Evolutionary conservation across 2,329 filamentous ascomycete species (phyloP).

Genomic region (Paraphoma chrysanthemicola): DNA sequence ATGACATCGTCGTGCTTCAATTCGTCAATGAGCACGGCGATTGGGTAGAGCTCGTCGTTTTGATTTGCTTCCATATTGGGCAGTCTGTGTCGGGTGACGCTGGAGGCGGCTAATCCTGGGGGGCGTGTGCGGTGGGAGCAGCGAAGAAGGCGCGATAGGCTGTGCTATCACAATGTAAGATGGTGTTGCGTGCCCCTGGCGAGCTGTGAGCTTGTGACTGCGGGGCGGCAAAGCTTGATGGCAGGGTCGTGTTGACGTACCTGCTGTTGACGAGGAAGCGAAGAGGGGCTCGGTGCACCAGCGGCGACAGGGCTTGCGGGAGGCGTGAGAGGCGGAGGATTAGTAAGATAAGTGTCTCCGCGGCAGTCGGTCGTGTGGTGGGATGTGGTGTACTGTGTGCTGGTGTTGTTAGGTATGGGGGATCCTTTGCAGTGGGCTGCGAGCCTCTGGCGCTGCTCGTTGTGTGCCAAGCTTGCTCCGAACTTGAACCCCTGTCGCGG

Average conservation of each 20-base stretch:
- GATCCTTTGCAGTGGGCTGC: conserved; percentile 3
- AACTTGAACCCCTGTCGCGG: conserved; percentile 9
- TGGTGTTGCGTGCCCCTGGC: conserved; percentile 8
- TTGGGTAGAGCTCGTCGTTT: conserved; percentile 99
- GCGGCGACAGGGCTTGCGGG: conserved; percentile 17
- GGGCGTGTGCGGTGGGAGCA: conserved; percentile 22
- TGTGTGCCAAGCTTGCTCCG: conserved; percentile 5
- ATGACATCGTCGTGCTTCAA: conserved; percentile 99
- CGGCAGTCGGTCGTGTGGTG: conserved; percentile 10
- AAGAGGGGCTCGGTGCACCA: conserved; percentile 30
- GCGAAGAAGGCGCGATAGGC: conserved; percentile 12
- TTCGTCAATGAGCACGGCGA: conserved; percentile 99
- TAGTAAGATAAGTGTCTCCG: conserved; percentile 20
- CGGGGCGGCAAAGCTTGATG: conserved; percentile 27
- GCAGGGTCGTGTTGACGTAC: conserved; percentile 46
- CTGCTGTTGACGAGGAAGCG: conserved; percentile 38
- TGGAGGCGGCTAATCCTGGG: conserved; percentile 25
- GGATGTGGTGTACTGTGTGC: conserved; percentile 22
- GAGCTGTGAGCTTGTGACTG: conserved; percentile 30
- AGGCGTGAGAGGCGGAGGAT: conserved; percentile 13
- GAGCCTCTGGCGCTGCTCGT: conserved; percentile 5
- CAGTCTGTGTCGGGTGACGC: conserved; percentile 24
- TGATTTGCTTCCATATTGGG: conserved; percentile 84
- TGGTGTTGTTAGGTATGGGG: conserved; percentile 19
- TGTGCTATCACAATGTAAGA: conserved; percentile 10